Percentiles rank a stretch among this genome's conserved stretches.
phyloP scores from a whole-genome alignment of 768 basidiomycete species.

The Psilocybe cubensis region DNA sequence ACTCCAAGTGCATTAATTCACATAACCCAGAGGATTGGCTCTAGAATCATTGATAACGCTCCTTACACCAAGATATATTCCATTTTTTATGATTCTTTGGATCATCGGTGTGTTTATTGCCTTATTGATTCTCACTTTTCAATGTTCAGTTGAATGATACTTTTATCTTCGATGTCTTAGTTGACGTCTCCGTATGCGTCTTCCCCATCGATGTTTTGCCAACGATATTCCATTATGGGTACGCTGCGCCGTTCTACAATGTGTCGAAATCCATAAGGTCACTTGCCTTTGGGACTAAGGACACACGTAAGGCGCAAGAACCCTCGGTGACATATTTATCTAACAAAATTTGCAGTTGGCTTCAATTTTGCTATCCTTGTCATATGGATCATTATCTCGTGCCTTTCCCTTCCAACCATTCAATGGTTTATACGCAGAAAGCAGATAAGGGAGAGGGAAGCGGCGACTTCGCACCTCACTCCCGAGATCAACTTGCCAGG shows the following conservation, averaged over 20 bases:
- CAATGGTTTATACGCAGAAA: conserved; percentile 42
- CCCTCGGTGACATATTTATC: not conserved
- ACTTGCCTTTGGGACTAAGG: conserved; percentile 69
- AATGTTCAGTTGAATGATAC: not conserved
- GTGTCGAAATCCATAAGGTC: conserved; percentile 61
- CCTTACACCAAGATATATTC: conserved; percentile 57
- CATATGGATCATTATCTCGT: conserved; percentile 58
- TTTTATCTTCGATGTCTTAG: conserved; percentile 29
- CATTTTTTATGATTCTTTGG: conserved; percentile 71
- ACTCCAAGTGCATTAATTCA: too few relatives aligned
- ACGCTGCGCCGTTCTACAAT: conserved; percentile 75
- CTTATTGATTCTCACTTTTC: too few relatives aligned
- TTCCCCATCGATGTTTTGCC: conserved; percentile 66
- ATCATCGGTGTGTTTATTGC: conserved; percentile 54
- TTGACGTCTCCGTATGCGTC: conserved; percentile 62
- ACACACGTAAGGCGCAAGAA: conserved; percentile 47
- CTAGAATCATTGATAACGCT: conserved; percentile 65
- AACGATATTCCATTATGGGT: conserved; percentile 64
- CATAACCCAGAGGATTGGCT: conserved; percentile 60
- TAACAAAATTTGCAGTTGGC: conserved; percentile 46
- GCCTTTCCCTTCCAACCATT: conserved; percentile 52
- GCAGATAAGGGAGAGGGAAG: conserved; percentile 11
- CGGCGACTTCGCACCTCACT: not conserved
- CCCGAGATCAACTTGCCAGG: not conserved
- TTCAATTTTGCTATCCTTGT: conserved; percentile 64